phyloP scores from a whole-genome alignment of 805 yeast genomes.

The Spathaspora sp. region DNA sequence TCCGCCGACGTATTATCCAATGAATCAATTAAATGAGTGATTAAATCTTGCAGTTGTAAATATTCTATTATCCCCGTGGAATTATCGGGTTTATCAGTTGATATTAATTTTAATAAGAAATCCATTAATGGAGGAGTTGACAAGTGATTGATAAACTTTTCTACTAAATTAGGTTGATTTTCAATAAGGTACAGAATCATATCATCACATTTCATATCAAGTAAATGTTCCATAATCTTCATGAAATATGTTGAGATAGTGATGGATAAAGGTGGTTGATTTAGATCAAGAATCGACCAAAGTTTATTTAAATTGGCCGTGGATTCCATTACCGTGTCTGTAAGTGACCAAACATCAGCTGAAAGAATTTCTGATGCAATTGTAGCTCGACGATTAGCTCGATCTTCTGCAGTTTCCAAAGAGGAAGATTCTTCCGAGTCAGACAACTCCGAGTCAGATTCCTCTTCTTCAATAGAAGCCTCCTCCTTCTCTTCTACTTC shows the following conservation, averaged over 20 bases:
- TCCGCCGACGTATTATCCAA: constrained; percentile 16
- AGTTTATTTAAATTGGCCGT: constrained; percentile 59
- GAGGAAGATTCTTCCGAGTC: constrained; percentile 22
- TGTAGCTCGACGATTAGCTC: constrained; percentile 33
- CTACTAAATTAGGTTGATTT: constrained; percentile 38
- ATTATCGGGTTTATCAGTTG: constrained; percentile 45
- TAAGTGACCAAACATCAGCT: constrained; percentile 91
- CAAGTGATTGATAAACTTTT: constrained; percentile 40
- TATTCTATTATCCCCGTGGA: constrained; percentile 45
- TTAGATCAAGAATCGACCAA: constrained; percentile 76
- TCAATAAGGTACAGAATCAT: constrained; percentile 43
- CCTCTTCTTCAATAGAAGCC: too few species aligned
- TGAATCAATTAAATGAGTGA: constrained; percentile 30
- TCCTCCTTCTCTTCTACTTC: background rate
- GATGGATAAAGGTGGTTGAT: constrained; percentile 59
- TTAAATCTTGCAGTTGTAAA: constrained; percentile 37
- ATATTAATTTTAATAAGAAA: constrained; percentile 38
- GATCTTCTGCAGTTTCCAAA: constrained; percentile 33
- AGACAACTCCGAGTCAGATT: background rate
- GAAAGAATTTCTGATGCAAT: constrained; percentile 82
- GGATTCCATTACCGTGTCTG: constrained; percentile 84
- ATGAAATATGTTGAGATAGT: constrained; percentile 83
- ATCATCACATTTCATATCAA: constrained; percentile 48
- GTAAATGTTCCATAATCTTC: constrained; percentile 74
- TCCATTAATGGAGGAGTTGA: constrained; percentile 47